These are phyloP conservation scores for Dothideomycetidae sp. DNA, from an alignment of 2,329 filamentous ascomycete genomes.

Conservation along the genomic window DNA sequence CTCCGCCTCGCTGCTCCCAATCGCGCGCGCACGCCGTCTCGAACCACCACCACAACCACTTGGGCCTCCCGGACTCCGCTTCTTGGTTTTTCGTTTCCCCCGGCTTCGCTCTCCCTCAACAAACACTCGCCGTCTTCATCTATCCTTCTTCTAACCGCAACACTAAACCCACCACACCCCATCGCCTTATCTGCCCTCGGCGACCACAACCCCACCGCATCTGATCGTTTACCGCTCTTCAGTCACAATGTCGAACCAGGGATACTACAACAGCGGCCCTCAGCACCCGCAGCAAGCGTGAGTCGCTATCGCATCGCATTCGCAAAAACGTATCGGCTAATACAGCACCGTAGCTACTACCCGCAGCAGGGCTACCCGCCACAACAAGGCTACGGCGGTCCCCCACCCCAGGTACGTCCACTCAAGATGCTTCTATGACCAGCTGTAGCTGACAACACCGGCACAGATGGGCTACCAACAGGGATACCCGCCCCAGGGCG, in stretches of 20 bases:
- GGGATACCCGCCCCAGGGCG: slow-evolving; percentile 13
- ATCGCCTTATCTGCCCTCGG: too few species aligned
- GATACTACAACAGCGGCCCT: slow-evolving; percentile 27
- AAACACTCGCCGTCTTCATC: too few species aligned
- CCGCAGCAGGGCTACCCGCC: slow-evolving; percentile 18
- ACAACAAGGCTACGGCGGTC: slow-evolving; percentile 19
- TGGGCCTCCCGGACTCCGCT: too few species aligned
- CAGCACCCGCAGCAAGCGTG: slow-evolving; percentile 28
- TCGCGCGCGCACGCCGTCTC: too few species aligned
- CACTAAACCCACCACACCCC: too few species aligned
- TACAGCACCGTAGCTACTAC: slow-evolving; percentile 17
- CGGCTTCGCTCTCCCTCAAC: too few species aligned
- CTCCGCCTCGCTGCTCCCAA: too few species aligned
- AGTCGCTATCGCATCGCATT: slow-evolving; percentile 14
- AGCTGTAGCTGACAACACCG: slow-evolving; percentile 1
- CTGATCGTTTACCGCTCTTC: too few species aligned
- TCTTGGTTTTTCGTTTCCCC: too few species aligned
- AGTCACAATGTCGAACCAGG: slow-evolving; percentile 28
- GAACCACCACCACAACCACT: too few species aligned
- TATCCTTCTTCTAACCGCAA: too few species aligned
- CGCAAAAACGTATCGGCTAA: slow-evolving; percentile 3
- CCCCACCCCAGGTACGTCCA: slow-evolving; percentile 16
- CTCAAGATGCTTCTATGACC: slow-evolving; percentile 14
- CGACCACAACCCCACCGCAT: too few species aligned
- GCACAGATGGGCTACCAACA: slow-evolving; percentile 15